Evolutionary conservation across 73 alveolate species (phyloP), one percentile per base, ranked within the genome.

Genomic region (Effrenium voratum): DNA sequence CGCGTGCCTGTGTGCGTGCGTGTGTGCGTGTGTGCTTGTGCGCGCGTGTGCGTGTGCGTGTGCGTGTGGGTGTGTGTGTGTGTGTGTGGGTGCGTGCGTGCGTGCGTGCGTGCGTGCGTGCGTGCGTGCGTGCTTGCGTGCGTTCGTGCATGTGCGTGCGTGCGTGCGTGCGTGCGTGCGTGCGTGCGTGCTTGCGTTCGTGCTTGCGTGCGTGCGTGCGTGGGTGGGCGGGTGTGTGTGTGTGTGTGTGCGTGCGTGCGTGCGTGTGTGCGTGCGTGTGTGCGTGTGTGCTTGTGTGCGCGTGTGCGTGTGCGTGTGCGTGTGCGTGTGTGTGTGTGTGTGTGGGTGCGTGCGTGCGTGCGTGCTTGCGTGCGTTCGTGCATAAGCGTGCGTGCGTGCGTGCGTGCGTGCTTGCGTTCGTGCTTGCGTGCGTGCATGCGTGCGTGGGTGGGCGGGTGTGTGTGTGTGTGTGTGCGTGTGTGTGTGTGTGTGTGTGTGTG

Each of bases 291-390:
- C 22, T 22, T 66, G 28, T n/a, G 40, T 28, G 28, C 80, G 40
- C 43, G 34, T 28, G 28, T 12, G 80, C 80, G 80, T 66, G 80
- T n/a, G 80, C 43, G 43, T 16, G 43, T n/a, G 80, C 80, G 40
- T 66, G 40, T 66, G 43, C 80, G 40, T 66, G 80, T 16, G 80
- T n/a, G 80, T 16, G 80, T 66, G 80, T 6, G 80, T 66, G 80
- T 16, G 80, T n/a, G 80, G 6, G 80, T 66, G 80, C 28, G 80
- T 66, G 80, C 15, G 80, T 66, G 80, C 43, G 80, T 66, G 80
- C 43, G 80, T 66, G 34, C 15, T 12, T n/a, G 80, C 15, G 80
- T 66, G 80, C 43, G 80, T 66, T 12, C 5, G 80, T 66, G 34
- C 10, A 6, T n/a, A n/a, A 5, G 28, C 22, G 80, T n/a, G 41